Evolutionary conservation across 169 alveolate species (phyloP).

Genomic region (Plasmodium adleri): DNA sequence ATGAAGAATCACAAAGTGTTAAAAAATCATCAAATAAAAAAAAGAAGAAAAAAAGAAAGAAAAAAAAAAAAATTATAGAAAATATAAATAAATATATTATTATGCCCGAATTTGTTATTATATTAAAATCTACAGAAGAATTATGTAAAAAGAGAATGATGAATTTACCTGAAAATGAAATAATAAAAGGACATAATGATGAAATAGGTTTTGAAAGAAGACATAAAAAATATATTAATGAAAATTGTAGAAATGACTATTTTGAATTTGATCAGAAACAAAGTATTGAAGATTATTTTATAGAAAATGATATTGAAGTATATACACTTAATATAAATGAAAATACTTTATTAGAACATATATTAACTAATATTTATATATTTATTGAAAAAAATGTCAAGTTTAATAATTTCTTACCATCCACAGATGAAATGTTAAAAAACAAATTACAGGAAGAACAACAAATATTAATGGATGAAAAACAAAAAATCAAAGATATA

Average conservation of each 20-base stretch:
- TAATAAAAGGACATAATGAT: constrained; percentile 65
- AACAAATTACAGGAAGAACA: constrained; percentile 16
- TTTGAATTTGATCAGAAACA: constrained; percentile 46
- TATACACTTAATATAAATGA: constrained; percentile 34
- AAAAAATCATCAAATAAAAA: background rate
- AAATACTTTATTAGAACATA: constrained; percentile 31
- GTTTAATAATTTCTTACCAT: constrained; percentile 53
- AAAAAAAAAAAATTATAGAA: background rate
- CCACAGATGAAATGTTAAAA: constrained; percentile 34
- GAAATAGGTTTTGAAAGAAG: constrained; percentile 73
- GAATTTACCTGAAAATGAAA: constrained; percentile 51
- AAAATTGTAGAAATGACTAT: constrained; percentile 63
- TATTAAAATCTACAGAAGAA: constrained; percentile 36
- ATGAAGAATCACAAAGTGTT: background rate
- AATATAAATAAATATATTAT: background rate
- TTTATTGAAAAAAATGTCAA: constrained; percentile 51
- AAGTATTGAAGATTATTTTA: constrained; percentile 46
- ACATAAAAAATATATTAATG: constrained; percentile 32
- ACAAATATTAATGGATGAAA: constrained; percentile 8
- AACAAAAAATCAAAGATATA: constrained; percentile 9
- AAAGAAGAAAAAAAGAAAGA: background rate
- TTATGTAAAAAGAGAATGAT: constrained; percentile 59
- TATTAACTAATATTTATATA: constrained; percentile 47
- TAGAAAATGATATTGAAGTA: constrained; percentile 45
- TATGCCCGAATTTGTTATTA: constrained; percentile 41